phyloP scores from a whole-genome alignment of 192 early-diverging fungal species.

The Allomyces macrogynus region DNA sequence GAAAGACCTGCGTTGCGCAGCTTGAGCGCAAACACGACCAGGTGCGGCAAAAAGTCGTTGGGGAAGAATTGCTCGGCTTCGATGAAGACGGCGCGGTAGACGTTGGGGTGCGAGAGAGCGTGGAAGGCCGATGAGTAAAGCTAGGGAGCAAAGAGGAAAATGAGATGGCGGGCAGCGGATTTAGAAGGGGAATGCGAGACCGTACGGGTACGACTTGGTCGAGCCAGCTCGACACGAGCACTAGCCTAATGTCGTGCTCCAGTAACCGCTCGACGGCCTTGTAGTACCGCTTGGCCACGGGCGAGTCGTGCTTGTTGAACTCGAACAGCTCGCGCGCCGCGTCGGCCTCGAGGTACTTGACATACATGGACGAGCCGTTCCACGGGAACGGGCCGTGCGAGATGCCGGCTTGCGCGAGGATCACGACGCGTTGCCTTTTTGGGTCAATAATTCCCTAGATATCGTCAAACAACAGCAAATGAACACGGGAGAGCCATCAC shows the following conservation, averaged over 20 bases:
- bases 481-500: too few relatives aligned
- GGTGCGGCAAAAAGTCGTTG: slow-evolving; percentile 62
- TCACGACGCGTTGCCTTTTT: slow-evolving; percentile 45
- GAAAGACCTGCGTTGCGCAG: slow-evolving; percentile 70
- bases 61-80: slow-evolving; percentile 54
- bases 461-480: too few relatives aligned
- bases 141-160: too few relatives aligned
- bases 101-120: slow-evolving; percentile 47
- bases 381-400: slow-evolving; percentile 72
- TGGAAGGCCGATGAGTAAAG: slow-evolving; percentile 57
- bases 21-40: slow-evolving; percentile 69
- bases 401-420: slow-evolving; percentile 85
- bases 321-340: slow-evolving; percentile 84
- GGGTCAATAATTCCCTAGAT: slow-evolving; percentile 36
- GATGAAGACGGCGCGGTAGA: slow-evolving; percentile 81
- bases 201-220: slow-evolving; percentile 77
- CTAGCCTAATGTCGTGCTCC: slow-evolving; percentile 43
- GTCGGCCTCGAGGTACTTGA: slow-evolving; percentile 60
- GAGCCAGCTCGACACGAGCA: slow-evolving; percentile 69
- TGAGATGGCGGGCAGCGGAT: too few relatives aligned
- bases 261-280: slow-evolving; percentile 46
- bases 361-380: background rate
- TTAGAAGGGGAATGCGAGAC: too few relatives aligned
- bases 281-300: slow-evolving; percentile 47
- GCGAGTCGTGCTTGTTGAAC: slow-evolving; percentile 60